A percentile compares a stretch with the other conserved stretches of the same genome.
Conservation (phyloP, 345 rosid species). For the Salix dunnii region DNA sequence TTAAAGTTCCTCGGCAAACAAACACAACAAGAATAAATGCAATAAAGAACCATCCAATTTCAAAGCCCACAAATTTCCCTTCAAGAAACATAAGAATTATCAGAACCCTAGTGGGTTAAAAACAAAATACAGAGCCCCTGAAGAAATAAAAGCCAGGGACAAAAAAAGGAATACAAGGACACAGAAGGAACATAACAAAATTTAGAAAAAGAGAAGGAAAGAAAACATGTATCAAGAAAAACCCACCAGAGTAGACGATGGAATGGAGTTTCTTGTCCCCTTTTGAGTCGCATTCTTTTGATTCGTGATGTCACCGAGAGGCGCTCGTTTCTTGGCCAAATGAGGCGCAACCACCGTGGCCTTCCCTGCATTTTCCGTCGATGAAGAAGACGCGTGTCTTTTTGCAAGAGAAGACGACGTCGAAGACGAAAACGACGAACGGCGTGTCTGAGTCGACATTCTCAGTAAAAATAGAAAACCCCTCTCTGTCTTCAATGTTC, state of each 20-base stretch:
- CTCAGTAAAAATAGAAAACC: neutral
- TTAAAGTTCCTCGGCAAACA: too few species aligned
- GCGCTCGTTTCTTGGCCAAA: slow-evolving; percentile 66
- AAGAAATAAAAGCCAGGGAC: neutral
- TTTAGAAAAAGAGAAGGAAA: neutral
- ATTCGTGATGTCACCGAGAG: slow-evolving; percentile 70
- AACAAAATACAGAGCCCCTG: neutral
- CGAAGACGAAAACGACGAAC: slow-evolving; percentile 41
- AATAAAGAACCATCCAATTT: neutral
- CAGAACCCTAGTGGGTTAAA: neutral
- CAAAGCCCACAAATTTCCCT: too few species aligned
- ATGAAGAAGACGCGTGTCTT: slow-evolving; percentile 36
- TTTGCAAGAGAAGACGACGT: slow-evolving; percentile 52
- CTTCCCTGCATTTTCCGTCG: slow-evolving; percentile 46
- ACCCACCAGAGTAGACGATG: slow-evolving; percentile 59
- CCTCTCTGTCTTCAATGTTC: neutral
- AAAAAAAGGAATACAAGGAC: neutral
- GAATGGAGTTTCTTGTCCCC: slow-evolving; percentile 34
- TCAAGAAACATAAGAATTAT: neutral
- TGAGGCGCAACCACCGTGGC: slow-evolving; percentile 32
- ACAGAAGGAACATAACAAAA: neutral
- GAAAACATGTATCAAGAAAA: neutral
- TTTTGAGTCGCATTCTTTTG: slow-evolving; percentile 37
- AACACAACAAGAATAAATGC: neutral
- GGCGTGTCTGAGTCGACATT: slow-evolving; percentile 39